Percentiles rank a stretch among this genome's conserved stretches.
Evolutionary conservation across 208 protist genomes (phyloP).

Genomic region (Leishmania tarentolae): DNA sequence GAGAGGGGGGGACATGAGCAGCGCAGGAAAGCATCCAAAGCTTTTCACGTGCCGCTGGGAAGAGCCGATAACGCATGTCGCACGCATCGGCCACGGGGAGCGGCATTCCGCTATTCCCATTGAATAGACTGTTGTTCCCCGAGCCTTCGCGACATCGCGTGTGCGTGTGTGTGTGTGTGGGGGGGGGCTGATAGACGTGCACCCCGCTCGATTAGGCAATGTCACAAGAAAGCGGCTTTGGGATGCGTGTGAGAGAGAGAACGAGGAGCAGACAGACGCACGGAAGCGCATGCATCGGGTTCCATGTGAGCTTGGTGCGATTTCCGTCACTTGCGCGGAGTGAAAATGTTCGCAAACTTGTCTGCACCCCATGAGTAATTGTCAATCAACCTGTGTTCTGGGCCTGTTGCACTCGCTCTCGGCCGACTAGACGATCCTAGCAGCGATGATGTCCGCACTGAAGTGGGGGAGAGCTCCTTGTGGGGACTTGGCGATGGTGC

Average conservation of each 20-base stretch:
- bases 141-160: neutral
- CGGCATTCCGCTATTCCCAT: neutral
- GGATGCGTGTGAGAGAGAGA: neutral
- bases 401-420: neutral
- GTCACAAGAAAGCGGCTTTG: neutral
- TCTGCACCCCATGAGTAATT: conserved; percentile 19
- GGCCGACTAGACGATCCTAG: neutral
- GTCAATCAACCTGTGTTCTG: conserved; percentile 9
- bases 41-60: neutral
- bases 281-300: neutral
- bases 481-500: neutral
- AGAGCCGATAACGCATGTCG: neutral
- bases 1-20: neutral
- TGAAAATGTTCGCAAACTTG: conserved; percentile 6
- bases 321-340: neutral
- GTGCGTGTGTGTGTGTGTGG: too few species aligned
- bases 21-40: neutral
- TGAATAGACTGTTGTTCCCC: neutral
- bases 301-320: neutral
- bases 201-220: neutral
- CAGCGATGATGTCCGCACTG: neutral
- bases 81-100: neutral
- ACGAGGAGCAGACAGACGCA: too few species aligned
- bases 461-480: neutral
- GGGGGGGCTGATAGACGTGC: neutral